Base-by-base conservation (phyloP, 1,284 basidiomycete genomes). In the Heterobasidion annosum region DNA sequence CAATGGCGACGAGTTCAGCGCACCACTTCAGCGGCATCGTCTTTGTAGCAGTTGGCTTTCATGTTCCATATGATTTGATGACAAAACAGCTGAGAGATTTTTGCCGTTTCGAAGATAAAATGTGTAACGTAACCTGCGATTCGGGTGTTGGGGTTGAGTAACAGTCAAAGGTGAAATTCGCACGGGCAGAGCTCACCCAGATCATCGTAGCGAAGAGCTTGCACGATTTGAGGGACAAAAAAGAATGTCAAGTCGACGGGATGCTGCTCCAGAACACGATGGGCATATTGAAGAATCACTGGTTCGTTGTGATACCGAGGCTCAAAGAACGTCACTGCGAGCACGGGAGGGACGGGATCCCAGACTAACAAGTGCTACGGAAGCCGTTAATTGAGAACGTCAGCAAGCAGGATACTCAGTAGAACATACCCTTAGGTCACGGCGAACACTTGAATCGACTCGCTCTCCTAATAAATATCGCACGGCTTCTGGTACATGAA, bases 41-140 rank as follows among this genome's bases (percentile, higher is more conserved):
- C 97, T 63, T 89, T 93, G 70, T 87, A 98, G 58, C 88, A 93
- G 67, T 99, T 99, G 4, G 97, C 97, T 66, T 97, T 97, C 97
- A 99, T 99, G 69, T 99, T 99, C 97, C 97, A 99, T 60, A 99
- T 93, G 59, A 99, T 99, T 73, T 99, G 97, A 69, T 99, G 97
- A 66, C 97, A 99, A 76, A 99, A 99, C 9, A 95, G 72, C 69
- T 98, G 96, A 3, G 95, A 98, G 58, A 99, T 93, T 71, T 94
- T 96, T 10, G 95, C 91, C 0, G 96, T 98, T 72, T 98, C 94
- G 62, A 95, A 95, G 64, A 99, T 94, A 76, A 98, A 99, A 33
- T 88, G 83, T 59, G 89, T 85, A 33, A 99, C 93, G 69, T 99
- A 99, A 49, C 93, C 93, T 93, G 33, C 8, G 59, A 8, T 8